Base-by-base conservation (phyloP, 1,139 yeast genomes). In the Candida sp. region DNA sequence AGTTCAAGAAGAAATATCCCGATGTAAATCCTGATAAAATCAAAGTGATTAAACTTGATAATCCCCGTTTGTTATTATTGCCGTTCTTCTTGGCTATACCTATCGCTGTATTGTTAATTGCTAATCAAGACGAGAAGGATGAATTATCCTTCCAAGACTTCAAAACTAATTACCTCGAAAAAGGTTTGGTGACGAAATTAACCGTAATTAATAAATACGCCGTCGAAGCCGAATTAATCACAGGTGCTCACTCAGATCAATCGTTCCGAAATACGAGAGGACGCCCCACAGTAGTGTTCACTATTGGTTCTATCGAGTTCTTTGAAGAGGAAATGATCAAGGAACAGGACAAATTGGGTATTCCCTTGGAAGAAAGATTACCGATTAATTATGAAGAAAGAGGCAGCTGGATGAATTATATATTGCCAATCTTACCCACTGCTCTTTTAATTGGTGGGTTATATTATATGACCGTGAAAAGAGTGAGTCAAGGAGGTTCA, bases 61-160 rank as follows among this genome's bases (percentile, higher is more conserved):
- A 55, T 35, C 58, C 56, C 39, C 52, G 60, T 7, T 39, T 63
- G 39, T 49, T 55, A 36, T 37, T 56, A 37, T 49, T 53, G 34
- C 34, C 53, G 22, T 36, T 49, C 21, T 39, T 55, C 5, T 32
- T n/a, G 11, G n/a, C 11, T 12, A 12, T 32, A 32, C 34, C 34
- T 12, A 45, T 56, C 25, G 47, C 51, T 21, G 36, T 52, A 12
- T 49, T 56, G 25, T 40, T 57, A 23, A 44, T 58, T 21, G 41
- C 49, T 11, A 51, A 52, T 27, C 46, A 42, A 5, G 48, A 50
- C 5, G 46, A 49, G 27, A 56, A 55, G 25, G 60, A 66, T 32
- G 77, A 79, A 50, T 72, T 93, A 50, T 86, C 97, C 2, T 89
- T 88, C 77, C 97, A 91, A 65, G 96, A 89, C 61, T 93, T 93